Evolutionary conservation across 305 asterid species (phyloP), one percentile per base, ranked within the genome.

Genomic region (Fraxinus floribunda): DNA sequence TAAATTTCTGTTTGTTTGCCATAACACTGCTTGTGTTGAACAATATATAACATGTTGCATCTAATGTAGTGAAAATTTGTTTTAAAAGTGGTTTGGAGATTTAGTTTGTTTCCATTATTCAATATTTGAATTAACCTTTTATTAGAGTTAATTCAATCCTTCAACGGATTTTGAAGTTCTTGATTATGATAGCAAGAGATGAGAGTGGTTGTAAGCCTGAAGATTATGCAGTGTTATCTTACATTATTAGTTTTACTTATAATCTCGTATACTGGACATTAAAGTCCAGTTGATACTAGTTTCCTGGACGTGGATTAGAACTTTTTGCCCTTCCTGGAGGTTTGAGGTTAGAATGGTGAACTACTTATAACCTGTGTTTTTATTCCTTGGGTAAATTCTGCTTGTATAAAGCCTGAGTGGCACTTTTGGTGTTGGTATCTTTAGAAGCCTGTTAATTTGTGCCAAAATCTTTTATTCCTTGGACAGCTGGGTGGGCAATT

Each of bases 1-100:
- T 78, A 75, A 71, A 55, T 16, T 62, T 71, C 36, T 74, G 82
- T 79, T 68, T 41, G 24, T 49, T 75, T 81, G 73, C 80, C 81
- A 85, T 78, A 77, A 46, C 86, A 81, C 84, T 34, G 30, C 82
- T 82, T 29, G 80, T 82, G 88, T 78, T 76, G 82, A 82, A 83
- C 87, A 78, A 68, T 32, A 16, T 52, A 4, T 49, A 11, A 13
- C 6, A 16, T 16, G 64, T 52, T 52, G 64, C 24, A 55, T 55
- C 24, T n/a, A 55, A 16, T 55, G 39, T 30, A 16, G 76, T 10
- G 39, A 26, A 39, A 39, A 13, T 32, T 32, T 71, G 64, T 5
- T 55, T 55, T 44, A 44, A 5, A n/a, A 52, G 8, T 5, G 0
- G 20, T 52, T 52, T 52, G 24, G 22, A 15, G 6, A 24, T 16